A percentile compares a stretch with the other conserved stretches of the same genome.
Conservation (phyloP, 257 asterid species). For the Dorcoceras hygrometricum region DNA sequence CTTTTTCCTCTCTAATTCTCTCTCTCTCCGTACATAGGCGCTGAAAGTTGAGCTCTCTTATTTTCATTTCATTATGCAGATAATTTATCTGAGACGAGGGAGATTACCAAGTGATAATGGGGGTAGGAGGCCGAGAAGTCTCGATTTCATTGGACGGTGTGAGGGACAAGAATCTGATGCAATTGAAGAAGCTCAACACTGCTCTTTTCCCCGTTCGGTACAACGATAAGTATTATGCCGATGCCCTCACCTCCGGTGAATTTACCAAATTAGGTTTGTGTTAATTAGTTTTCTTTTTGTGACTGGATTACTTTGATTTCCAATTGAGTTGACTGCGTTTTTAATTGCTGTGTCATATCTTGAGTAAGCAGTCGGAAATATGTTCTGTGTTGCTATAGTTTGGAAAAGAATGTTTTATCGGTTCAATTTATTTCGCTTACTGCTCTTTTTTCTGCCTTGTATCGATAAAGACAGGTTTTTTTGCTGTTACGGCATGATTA, state of each 20-base stretch:
- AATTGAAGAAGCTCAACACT: slow-evolving; percentile 82
- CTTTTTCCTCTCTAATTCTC: too few relatives aligned
- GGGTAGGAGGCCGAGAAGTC: slow-evolving; percentile 57
- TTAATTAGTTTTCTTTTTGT: slow-evolving; percentile 1
- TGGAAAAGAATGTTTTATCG: neutral
- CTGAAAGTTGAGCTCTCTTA: neutral
- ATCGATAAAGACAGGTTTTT: neutral
- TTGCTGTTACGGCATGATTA: neutral
- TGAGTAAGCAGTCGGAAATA: neutral
- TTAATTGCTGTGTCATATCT: neutral
- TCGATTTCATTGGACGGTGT: slow-evolving; percentile 72
- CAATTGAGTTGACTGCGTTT: neutral
- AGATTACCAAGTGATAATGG: slow-evolving; percentile 43
- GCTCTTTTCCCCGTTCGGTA: slow-evolving; percentile 89
- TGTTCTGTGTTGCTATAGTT: neutral
- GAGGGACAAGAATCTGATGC: slow-evolving; percentile 95
- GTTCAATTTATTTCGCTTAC: neutral
- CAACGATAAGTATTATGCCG: slow-evolving; percentile 84
- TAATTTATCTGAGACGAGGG: slow-evolving; percentile 6
- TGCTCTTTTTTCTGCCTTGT: neutral
- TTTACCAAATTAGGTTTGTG: slow-evolving; percentile 79
- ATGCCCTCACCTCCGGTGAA: slow-evolving; percentile 82
- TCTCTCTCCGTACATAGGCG: neutral
- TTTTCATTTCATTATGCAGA: neutral
- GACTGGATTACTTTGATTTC: neutral